Conservation (phyloP, 768 basidiomycete genomes). For the Lyophyllum semitale region DNA sequence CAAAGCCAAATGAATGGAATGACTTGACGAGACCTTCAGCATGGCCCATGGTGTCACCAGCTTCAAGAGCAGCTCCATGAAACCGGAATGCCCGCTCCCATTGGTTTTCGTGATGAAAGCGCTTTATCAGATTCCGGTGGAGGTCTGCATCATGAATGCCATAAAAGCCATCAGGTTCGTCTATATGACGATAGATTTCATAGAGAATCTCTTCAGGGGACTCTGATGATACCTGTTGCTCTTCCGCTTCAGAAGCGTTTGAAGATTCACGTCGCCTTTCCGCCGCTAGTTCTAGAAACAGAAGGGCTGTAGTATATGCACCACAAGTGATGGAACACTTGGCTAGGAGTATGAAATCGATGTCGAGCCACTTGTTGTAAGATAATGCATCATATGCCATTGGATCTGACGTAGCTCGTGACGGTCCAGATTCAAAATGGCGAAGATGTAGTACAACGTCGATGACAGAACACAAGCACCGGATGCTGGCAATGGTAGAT, state of each 20-base stretch:
- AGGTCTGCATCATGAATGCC: conserved; percentile 82
- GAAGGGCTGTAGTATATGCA: conserved; percentile 85
- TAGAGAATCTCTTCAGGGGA: conserved; percentile 75
- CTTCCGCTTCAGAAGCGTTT: not conserved
- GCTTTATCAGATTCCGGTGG: conserved; percentile 76
- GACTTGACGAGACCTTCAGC: conserved; percentile 73
- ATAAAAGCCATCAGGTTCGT: conserved; percentile 98
- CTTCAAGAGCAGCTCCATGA: conserved; percentile 84
- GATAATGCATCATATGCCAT: conserved; percentile 36
- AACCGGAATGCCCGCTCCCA: conserved; percentile 91
- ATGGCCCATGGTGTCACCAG: conserved; percentile 43
- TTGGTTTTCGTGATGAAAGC: conserved; percentile 90
- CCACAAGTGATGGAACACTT: conserved; percentile 75
- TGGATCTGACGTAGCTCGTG: not conserved
- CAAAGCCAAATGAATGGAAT: conserved; percentile 89
- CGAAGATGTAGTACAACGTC: conserved; percentile 82
- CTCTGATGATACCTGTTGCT: conserved; percentile 15
- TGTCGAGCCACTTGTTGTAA: conserved; percentile 78
- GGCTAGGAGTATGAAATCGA: conserved; percentile 75
- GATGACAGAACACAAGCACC: conserved; percentile 63
- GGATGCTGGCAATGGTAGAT: conserved; percentile 33
- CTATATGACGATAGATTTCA: conserved; percentile 92
- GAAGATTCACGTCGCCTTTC: conserved; percentile 40
- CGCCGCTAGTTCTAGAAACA: conserved; percentile 82
- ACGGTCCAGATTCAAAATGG: conserved; percentile 49